Conservation (phyloP, 2,329 filamentous ascomycete species). For the Xylaria sp. region DNA sequence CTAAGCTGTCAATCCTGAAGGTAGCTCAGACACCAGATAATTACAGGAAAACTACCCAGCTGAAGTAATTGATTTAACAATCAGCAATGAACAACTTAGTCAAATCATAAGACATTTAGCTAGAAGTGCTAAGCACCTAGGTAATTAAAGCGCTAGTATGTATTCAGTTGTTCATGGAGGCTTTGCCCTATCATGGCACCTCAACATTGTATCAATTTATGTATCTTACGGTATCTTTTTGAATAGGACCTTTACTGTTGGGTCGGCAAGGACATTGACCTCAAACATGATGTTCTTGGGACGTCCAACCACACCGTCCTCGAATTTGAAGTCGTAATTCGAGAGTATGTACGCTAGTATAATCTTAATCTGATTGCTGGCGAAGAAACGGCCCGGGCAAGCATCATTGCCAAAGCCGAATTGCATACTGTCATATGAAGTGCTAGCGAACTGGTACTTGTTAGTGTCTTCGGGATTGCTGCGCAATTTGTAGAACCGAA, state of each 20-base stretch:
- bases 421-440: constrained; percentile 48
- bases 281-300: constrained; percentile 47
- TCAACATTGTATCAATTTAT: neutral
- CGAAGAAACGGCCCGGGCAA: constrained; percentile 55
- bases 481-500: constrained; percentile 46
- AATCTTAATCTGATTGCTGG: constrained; percentile 53
- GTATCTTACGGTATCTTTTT: constrained; percentile 46
- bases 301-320: constrained; percentile 38
- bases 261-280: constrained; percentile 47
- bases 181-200: neutral
- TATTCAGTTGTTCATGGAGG: neutral
- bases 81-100: neutral
- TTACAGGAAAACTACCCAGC: neutral
- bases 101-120: neutral
- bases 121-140: neutral
- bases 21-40: neutral
- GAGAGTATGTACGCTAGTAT: constrained; percentile 44
- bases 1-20: neutral
- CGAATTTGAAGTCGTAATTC: constrained; percentile 45
- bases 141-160: neutral
- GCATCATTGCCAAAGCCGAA: constrained; percentile 55
- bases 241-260: constrained; percentile 44
- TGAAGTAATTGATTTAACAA: neutral
- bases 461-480: constrained; percentile 41
- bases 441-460: constrained; percentile 50